Evolutionary conservation across 345 rosid species (phyloP).

Genomic region (Pseudoturritis turrita): DNA sequence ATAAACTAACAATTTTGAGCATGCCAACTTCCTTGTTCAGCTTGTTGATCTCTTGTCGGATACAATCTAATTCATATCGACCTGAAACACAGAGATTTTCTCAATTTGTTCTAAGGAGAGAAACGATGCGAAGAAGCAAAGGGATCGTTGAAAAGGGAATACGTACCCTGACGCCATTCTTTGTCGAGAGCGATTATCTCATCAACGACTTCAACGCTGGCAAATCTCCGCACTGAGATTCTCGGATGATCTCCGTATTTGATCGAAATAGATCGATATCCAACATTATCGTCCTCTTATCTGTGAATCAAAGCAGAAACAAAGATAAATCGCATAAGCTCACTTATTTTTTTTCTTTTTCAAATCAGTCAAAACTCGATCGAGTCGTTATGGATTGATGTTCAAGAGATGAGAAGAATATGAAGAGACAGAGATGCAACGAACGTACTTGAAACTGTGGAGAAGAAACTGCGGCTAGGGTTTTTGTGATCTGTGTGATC

Average conservation of each 20-base stretch:
- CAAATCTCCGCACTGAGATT: conserved; percentile 36
- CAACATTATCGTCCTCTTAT: conserved; percentile 38
- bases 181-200: no score
- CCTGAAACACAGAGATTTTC: conserved; percentile 37
- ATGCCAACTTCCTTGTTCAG: conserved; percentile 66
- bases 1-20: conserved; percentile 60
- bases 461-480: neutral
- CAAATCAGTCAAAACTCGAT: neutral
- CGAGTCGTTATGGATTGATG: neutral
- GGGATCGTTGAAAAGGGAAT: neutral
- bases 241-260: conserved; percentile 70
- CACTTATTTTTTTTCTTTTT: neutral
- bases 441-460: neutral
- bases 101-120: neutral
- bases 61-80: conserved; percentile 61
- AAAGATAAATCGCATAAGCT: neutral
- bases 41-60: conserved; percentile 65
- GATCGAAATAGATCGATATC: conserved; percentile 75
- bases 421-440: neutral
- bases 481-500: no score
- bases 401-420: neutral
- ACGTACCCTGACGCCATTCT: conserved; percentile 70
- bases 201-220: no score
- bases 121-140: neutral
- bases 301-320: neutral